These are phyloP conservation scores for Chenopodium album DNA, from an alignment of 148 eudicot genomes.

Conservation along the genomic window DNA sequence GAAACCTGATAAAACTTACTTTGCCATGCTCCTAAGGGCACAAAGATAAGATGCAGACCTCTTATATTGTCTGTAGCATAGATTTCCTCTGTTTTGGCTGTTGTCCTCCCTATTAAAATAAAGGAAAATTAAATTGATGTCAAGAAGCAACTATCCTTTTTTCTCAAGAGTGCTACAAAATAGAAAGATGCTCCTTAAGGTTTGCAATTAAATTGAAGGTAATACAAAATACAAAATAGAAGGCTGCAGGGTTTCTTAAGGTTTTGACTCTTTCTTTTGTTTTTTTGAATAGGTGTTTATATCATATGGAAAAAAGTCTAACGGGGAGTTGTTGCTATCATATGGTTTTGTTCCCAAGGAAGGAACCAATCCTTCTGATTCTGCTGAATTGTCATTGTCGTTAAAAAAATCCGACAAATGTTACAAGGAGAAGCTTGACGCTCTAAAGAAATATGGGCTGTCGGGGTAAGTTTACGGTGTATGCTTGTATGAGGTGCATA, in stretches of 20 bases:
- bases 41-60: too few relatives aligned
- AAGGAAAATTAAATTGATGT: background rate
- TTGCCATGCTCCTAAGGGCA: background rate
- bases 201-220: too few relatives aligned
- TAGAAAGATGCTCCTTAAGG: background rate
- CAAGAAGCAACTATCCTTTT: background rate
- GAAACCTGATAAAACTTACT: background rate
- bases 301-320: slow-evolving; percentile 95
- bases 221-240: too few relatives aligned
- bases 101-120: background rate
- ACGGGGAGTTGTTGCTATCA: slow-evolving; percentile 90
- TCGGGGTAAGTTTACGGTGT: slow-evolving; percentile 57
- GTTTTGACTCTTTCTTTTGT: slow-evolving; percentile 13
- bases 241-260: background rate
- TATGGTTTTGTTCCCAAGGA: slow-evolving; percentile 98
- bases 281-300: slow-evolving; percentile 68
- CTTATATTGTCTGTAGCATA: background rate
- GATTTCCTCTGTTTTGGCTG: background rate
- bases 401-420: slow-evolving; percentile 75
- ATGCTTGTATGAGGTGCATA: too few relatives aligned
- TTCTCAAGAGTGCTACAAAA: background rate
- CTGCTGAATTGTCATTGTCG: slow-evolving; percentile 69
- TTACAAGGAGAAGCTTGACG: slow-evolving; percentile 73
- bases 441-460: slow-evolving; percentile 73
- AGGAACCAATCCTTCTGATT: slow-evolving; percentile 91